Evolutionary conservation across 208 protist genomes (phyloP), one percentile per base, ranked within the genome.

Genomic region (Strigomonas galati): DNA sequence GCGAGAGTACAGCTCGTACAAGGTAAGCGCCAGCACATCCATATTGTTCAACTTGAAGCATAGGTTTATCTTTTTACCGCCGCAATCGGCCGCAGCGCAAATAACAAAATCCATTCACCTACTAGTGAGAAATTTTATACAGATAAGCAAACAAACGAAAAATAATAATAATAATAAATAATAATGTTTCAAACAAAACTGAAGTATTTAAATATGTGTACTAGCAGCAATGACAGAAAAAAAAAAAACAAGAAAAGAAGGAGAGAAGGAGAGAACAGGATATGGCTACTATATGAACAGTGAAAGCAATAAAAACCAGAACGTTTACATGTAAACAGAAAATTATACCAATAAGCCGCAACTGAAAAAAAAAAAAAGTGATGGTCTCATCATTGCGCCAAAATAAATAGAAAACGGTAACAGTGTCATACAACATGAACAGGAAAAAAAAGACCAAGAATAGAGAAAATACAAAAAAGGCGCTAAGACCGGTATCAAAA

Each of bases 21-120:
- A 19, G 15, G 40, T 46, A 4, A 46, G 15, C 14, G 40, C 40
- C 1, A 46, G 6, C 12, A 19, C 40, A 17, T 46, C 40, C 9
- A 15, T 15, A 17, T 46, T 46, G 40, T 15, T 17, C 40, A 46
- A 15, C 19, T 46, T 46, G 40, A 46, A 46, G 40, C 40, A 60
- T 4, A 94, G 69, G 56, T 94, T 94, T 1, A 89, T 63, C 53
- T 94, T 94, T 40, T 72, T 65, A 7, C 75, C 79, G 46, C 76
- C 65, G 40, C 81, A 78, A 24, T 94, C 89, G 3, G 85, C 74
- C 5, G 89, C 89, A 15, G 86, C 85, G 59, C 63, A 79, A 2
- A 94, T 65, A 2, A 72, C 72, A 52, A 85, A 89, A 53, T 75
- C 61, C 77, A 86, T 82, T 1, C 0, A 44, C n/a, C 6, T 54